Base-by-base conservation (phyloP, 179 eudicot genomes). In the Beta macrorhiza region DNA sequence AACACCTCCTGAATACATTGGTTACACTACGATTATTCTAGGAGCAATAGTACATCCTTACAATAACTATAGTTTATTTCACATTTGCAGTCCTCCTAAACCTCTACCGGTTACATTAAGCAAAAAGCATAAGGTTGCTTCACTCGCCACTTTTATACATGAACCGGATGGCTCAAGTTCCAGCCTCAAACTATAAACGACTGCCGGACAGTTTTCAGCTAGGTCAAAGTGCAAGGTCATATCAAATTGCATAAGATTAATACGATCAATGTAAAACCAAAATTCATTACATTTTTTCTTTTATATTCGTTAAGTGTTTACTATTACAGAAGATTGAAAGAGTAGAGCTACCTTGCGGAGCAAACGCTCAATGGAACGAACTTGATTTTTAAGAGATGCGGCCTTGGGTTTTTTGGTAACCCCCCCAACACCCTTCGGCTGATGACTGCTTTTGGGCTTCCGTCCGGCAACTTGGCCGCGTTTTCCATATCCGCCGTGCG, bases 331-430 rank as follows among this genome's bases (percentile, higher is more conserved):
- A 5, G 45, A 16, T 12, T 59, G 10, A 55, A 51, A 11, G 25
- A 72, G 64, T 10, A 42, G 0, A 37, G 14, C 65, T 51, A 90
- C 97, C 93, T 92, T 92, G 65, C 97, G 92, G 71, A 92, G 97
- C 82, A 90, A 82, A 79, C 98, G 97, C 74, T 93, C 91, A 67
- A 84, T 81, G 67, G 97, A 95, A 47, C 98, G 97, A 79, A 95
- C 91, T 89, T 95, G 98, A 67, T 93, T 92, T 74, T 92, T 95
- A 74, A 95, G 87, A 72, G 98, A 92, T 78, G 89, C 88, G 61
- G 86, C 74, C 72, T 94, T 94, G 12, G 93, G 84, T 81, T 93
- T 94, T 83, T 92, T 90, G 68, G 82, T 85, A 51, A 90, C 88
- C 17, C 83, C 85, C 14, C 68, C 83, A 25, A 80, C 79, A 45